Evolutionary conservation across 2,329 filamentous ascomycete species (phyloP), one percentile per base, ranked within the genome.

Genomic region (Coniella vitis): DNA sequence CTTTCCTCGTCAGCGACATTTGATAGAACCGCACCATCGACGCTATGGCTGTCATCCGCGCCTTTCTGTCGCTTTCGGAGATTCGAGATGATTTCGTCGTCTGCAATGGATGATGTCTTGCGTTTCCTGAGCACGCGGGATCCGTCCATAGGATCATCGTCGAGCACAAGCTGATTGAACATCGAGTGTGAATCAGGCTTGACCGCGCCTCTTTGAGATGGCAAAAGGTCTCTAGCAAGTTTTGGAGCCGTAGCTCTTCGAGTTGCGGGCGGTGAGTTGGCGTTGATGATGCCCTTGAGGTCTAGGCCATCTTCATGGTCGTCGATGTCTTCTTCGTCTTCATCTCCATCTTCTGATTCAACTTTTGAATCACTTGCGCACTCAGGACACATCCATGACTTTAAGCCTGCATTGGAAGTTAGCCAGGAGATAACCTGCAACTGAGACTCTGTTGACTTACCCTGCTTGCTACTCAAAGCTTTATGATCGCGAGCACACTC

Each of bases 401-500:
- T 67, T 54, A 65, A 56, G 51, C 56, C 74, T 78, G 41, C 2
- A 20, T 14, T 7, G 9, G 17, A 25, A 22, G 48, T 68, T 50
- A 69, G 63, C 38, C 45, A 42, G 37, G 21, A 21, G 17, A 5
- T 31, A 38, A 51, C 42, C 22, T 35, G 41, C 31, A 12, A 13
- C 4, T 17, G 13, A 10, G 35, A 41, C 25, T 10, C 10, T 41
- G 35, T 63, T 42, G 9, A 58, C 76, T 65, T 76, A 90, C 87
- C 78, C 65, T 83, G 76, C 53, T 80, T 76, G 55, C 75, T 68
- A 58, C 70, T 71, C 59, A 87, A 69, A 55, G 79, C 79, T 51
- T 78, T 78, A 63, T 81, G 79, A 63, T 86, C 79, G 62, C 85
- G 82, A 51, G 89, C 90, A 69, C 91, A 96, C 76, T 93, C 86